Evolutionary conservation across 2,329 filamentous ascomycete genomes (phyloP), one percentile per base, ranked within the genome.

Genomic region (Colletotrichum sojae): DNA sequence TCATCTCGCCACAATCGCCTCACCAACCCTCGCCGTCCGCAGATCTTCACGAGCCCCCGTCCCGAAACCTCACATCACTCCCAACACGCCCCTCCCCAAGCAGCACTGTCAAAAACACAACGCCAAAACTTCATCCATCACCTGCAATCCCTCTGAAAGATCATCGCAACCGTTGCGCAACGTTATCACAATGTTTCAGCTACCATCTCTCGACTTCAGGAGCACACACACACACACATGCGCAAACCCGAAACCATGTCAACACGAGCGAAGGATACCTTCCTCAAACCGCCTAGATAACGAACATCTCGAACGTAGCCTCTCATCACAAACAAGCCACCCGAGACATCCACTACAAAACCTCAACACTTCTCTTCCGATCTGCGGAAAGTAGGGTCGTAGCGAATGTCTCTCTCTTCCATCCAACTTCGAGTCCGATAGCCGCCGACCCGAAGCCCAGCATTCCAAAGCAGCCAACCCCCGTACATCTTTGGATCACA

Each of bases 211-310:
- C 2, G 16, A 18, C 18, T 16, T 1, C 16, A n/a, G 18, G 3
- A 18, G 45, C 9, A n/a, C 16, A n/a, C 16, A 48, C 45, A 20
- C n/a, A 48, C 6, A 48, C 45, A 49, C 46, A 49, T 25, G 22
- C 22, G 22, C 22, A 25, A 25, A 25, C 22, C 22, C 16, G 13
- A 43, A 56, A 25, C 18, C 13, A 25, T 13, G 4, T 6, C 54
- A n/a, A 25, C 52, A 56, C 18, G 39, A n/a, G 20, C 20, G 22
- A 45, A 56, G 22, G 18, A 43, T 20, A 56, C 54, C 39, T 45
- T 56, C 39, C 54, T 20, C 22, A 56, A 15, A 40, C 20, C 18
- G 15, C 13, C 20, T 56, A 25, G 54, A 56, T 45, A 56, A 22
- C 22, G 22, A 22, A 4, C 22, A 4, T 22, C 22, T 22, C 22